Evolutionary conservation across 257 asterid species (phyloP), one percentile per base, ranked within the genome.

Genomic region (Parsonsia alboflavescens): DNA sequence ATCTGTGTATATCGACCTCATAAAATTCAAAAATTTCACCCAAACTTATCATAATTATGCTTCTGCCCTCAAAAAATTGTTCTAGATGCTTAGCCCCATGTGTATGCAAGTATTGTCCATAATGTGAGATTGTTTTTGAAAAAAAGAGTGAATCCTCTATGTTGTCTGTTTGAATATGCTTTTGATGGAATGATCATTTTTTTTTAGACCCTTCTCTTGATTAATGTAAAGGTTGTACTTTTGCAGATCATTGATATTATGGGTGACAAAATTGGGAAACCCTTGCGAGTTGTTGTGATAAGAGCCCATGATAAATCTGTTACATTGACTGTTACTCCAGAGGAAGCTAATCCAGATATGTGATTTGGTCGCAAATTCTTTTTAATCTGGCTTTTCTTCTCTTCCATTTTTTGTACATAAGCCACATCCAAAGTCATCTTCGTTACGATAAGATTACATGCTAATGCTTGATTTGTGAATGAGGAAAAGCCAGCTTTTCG

Each of bases 301-400:
- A 85, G 98, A 75, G 82, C 81, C 30, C 82, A 79, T 15, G 78
- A 82, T 68, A 79, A 76, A 58, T 76, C 83, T 2, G 78, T 49
- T 57, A 93, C 89, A 41, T 75, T 93, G 84, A 84, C 87, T 54
- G 98, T 93, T 61, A 85, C 73, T 78, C 98, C 98, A 16, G 93
- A 82, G 41, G 97, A 93, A 81, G 96, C 93, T 74, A 90, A 87
- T 79, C 93, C 96, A 28, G 87, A 83, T 36, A 84, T 89, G 95
- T 93, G 85, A 92, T 70, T 39, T 33, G 22, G 16, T 28, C 1
- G 3, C 28, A 7, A 63, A 63, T 13, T 7, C 44, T 5, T 13
- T 58, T 57, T 24, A 10, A 42, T 7, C 46, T 7, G 9, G 9
- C 11, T 22, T 6, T 4, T 39, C 75, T 19, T n/a, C 44, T 22